Conservation (phyloP, 352 stramenopile genomes). For the Phytophthora capsici region DNA sequence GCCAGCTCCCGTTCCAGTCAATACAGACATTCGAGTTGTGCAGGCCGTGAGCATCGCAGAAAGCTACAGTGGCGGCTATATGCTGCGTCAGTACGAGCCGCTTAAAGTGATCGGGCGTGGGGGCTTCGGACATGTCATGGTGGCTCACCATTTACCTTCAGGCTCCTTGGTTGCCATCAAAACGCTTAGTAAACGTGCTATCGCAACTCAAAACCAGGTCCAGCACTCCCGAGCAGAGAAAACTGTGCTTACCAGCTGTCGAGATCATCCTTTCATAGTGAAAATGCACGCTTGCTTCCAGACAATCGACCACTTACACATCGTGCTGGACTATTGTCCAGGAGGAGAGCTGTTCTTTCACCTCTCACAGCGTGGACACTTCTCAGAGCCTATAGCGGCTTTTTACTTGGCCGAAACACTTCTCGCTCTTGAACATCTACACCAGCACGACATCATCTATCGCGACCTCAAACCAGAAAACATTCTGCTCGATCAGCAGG, state of each 20-base stretch:
- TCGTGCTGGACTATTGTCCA: slow-evolving; percentile 82
- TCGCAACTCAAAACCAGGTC: slow-evolving; percentile 83
- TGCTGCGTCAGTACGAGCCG: slow-evolving; percentile 79
- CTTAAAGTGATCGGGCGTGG: slow-evolving; percentile 84
- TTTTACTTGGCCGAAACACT: slow-evolving; percentile 92
- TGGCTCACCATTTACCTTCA: slow-evolving; percentile 65
- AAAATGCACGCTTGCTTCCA: slow-evolving; percentile 90
- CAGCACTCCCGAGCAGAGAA: slow-evolving; percentile 88
- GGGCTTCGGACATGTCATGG: slow-evolving; percentile 89
- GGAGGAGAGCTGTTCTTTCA: slow-evolving; percentile 89
- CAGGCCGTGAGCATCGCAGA: slow-evolving; percentile 80
- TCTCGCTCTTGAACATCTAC: slow-evolving; percentile 79
- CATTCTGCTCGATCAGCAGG: slow-evolving; percentile 87
- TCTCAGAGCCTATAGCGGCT: slow-evolving; percentile 73
- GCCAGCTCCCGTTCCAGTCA: slow-evolving; percentile 22
- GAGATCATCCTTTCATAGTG: slow-evolving; percentile 93
- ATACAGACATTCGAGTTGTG: slow-evolving; percentile 60
- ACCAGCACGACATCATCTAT: slow-evolving; percentile 83
- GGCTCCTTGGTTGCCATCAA: slow-evolving; percentile 81
- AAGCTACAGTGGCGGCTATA: slow-evolving; percentile 82
- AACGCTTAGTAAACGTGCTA: slow-evolving; percentile 81
- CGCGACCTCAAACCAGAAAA: slow-evolving; percentile 94
- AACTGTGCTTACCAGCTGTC: slow-evolving; percentile 87
- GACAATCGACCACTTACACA: slow-evolving; percentile 77
- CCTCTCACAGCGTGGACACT: slow-evolving; percentile 73